phyloP scores from a whole-genome alignment of 2,329 filamentous ascomycete genomes.

The Colletotrichum australisinense region DNA sequence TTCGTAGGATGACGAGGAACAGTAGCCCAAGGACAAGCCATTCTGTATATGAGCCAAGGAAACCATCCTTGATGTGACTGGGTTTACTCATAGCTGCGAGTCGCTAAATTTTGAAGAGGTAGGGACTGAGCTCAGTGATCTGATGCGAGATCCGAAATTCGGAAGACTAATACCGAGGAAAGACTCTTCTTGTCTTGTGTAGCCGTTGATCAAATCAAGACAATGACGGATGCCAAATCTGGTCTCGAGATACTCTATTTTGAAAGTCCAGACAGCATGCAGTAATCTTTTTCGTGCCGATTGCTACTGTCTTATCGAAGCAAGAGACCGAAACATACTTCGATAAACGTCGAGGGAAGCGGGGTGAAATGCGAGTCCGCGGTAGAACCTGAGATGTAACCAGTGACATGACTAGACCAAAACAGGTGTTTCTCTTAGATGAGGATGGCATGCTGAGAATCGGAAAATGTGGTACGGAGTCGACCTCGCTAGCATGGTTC shows the following conservation, averaged over 20 bases:
- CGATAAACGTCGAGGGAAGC: background rate
- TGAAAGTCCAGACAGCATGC: background rate
- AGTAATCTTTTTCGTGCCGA: background rate
- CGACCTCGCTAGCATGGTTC: too few relatives aligned
- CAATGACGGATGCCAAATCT: background rate
- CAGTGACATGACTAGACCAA: background rate
- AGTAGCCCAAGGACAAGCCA: background rate
- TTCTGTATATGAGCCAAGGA: background rate
- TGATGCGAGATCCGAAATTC: background rate
- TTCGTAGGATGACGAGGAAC: background rate
- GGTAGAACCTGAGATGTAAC: background rate
- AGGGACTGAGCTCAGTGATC: background rate
- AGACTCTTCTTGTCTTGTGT: background rate
- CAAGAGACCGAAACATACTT: background rate
- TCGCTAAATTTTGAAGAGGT: background rate
- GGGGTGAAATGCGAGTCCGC: background rate
- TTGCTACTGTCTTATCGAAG: background rate
- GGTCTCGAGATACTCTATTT: background rate
- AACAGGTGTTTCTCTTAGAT: background rate
- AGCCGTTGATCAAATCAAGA: background rate
- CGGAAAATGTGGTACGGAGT: background rate
- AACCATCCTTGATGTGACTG: background rate
- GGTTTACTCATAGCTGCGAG: background rate
- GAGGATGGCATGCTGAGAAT: background rate
- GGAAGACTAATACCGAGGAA: background rate